Evolutionary conservation across 371 early-diverging fungal species (phyloP).

Genomic region (Rhizopus sp.): DNA sequence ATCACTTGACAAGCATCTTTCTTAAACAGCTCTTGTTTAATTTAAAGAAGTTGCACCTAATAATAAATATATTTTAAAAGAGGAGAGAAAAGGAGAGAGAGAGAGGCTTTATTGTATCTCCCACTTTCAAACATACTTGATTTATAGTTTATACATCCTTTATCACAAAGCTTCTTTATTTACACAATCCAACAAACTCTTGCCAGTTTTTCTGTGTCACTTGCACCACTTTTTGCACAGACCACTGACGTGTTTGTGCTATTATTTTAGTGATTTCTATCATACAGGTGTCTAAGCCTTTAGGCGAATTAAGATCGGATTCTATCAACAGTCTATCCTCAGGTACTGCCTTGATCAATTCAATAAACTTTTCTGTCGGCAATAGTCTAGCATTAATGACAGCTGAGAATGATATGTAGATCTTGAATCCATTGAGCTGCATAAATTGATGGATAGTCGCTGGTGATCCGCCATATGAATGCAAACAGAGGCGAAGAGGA

Average conservation of each 20-base stretch:
- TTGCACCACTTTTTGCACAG: constrained; percentile 53
- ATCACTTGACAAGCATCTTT: too few species aligned
- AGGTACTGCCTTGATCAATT: constrained; percentile 65
- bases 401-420: constrained; percentile 70
- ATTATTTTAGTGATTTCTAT: constrained; percentile 61
- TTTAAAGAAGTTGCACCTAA: too few species aligned
- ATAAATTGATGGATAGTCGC: constrained; percentile 71
- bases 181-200: constrained; percentile 49
- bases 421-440: constrained; percentile 35
- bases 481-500: constrained; percentile 67
- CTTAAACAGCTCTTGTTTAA: too few species aligned
- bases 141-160: neutral
- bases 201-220: constrained; percentile 65
- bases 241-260: constrained; percentile 70
- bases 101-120: too few species aligned
- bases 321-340: constrained; percentile 80
- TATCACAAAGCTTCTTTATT: neutral
- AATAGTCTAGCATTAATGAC: constrained; percentile 59
- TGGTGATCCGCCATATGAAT: constrained; percentile 83
- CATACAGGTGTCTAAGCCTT: constrained; percentile 58
- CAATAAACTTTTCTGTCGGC: constrained; percentile 45
- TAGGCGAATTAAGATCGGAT: constrained; percentile 74
- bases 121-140: too few species aligned
- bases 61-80: too few species aligned
- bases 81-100: too few species aligned